Conservation (phyloP, 2,329 filamentous ascomycete species). For the Byssochlamys sp. region DNA sequence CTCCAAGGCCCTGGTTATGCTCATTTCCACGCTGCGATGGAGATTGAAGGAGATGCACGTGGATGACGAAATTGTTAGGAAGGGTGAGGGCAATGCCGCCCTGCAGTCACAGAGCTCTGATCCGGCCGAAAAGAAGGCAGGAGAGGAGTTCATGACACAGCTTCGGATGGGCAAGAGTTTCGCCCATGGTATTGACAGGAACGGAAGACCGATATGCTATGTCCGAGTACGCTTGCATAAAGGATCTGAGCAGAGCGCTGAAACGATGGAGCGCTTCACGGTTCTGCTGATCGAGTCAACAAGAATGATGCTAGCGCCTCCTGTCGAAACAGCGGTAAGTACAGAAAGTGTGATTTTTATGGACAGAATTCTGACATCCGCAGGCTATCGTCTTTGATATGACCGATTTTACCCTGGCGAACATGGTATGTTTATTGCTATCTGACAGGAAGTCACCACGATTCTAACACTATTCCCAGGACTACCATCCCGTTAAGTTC, state of each 20-base stretch:
- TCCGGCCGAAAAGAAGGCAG: constrained; percentile 54
- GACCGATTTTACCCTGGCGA: constrained; percentile 83
- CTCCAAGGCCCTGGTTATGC: constrained; percentile 84
- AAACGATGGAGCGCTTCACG: constrained; percentile 76
- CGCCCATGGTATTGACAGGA: constrained; percentile 75
- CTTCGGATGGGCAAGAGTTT: constrained; percentile 87
- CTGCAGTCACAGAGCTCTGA: constrained; percentile 52
- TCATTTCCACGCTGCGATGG: constrained; percentile 91
- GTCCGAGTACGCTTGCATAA: constrained; percentile 75
- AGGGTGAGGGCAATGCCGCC: constrained; percentile 62
- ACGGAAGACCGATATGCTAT: constrained; percentile 75
- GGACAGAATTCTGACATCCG: constrained; percentile 10
- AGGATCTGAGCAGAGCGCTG: constrained; percentile 70
- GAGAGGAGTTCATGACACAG: constrained; percentile 71
- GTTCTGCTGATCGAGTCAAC: constrained; percentile 91
- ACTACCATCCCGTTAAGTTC: constrained; percentile 93
- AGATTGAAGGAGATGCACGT: constrained; percentile 72
- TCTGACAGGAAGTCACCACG: background rate
- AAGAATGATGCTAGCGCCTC: constrained; percentile 67
- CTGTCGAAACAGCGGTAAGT: constrained; percentile 82
- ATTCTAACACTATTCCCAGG: constrained; percentile 37
- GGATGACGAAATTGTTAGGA: constrained; percentile 74
- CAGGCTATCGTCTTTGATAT: constrained; percentile 92
- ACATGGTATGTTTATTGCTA: constrained; percentile 57
- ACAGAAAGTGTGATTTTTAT: constrained; percentile 6